Evolutionary conservation across 1,139 yeast genomes (phyloP).

Genomic region (Lodderomyces oxycetoniae): DNA sequence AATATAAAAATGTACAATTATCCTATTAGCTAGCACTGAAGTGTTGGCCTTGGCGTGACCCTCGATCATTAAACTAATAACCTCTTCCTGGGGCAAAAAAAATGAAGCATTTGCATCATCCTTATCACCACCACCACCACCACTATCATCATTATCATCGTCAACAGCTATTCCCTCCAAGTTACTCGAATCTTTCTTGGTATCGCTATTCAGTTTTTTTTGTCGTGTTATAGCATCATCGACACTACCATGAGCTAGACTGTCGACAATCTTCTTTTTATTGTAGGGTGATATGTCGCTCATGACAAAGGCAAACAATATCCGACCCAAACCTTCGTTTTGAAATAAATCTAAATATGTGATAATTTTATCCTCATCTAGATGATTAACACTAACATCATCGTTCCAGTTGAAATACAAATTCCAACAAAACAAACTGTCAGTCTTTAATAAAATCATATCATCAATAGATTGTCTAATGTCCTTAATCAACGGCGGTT

Average conservation of each 20-base stretch:
- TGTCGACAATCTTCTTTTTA: slow-evolving; percentile 19
- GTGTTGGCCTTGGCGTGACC: slow-evolving; percentile 47
- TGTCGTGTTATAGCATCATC: too few species aligned
- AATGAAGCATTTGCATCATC: slow-evolving; percentile 14
- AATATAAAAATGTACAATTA: slow-evolving; percentile 57
- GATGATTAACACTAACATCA: slow-evolving; percentile 39
- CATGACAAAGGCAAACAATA: slow-evolving; percentile 53
- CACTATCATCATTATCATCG: slow-evolving; percentile 19
- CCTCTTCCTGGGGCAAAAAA: slow-evolving; percentile 45
- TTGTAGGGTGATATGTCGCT: slow-evolving; percentile 68
- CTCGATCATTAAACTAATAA: slow-evolving; percentile 48
- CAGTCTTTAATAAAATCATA: slow-evolving; percentile 63
- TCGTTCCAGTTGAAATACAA: slow-evolving; percentile 76
- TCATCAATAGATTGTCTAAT: slow-evolving; percentile 62
- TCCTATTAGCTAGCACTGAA: slow-evolving; percentile 60
- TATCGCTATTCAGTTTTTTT: neutral
- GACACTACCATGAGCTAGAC: too few species aligned
- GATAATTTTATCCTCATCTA: slow-evolving; percentile 45
- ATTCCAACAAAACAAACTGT: slow-evolving; percentile 67
- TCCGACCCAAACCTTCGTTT: slow-evolving; percentile 57
- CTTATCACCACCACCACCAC: slow-evolving; percentile 17
- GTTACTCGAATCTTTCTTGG: slow-evolving; percentile 17
- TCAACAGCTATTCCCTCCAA: slow-evolving; percentile 19
- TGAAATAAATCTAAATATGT: slow-evolving; percentile 56
- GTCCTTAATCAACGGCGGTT: slow-evolving; percentile 28